A percentile compares a stretch with the other conserved stretches of the same genome.
Conservation (phyloP, 2,329 filamentous ascomycete species). For the Neofusicoccum kwambonambiense region DNA sequence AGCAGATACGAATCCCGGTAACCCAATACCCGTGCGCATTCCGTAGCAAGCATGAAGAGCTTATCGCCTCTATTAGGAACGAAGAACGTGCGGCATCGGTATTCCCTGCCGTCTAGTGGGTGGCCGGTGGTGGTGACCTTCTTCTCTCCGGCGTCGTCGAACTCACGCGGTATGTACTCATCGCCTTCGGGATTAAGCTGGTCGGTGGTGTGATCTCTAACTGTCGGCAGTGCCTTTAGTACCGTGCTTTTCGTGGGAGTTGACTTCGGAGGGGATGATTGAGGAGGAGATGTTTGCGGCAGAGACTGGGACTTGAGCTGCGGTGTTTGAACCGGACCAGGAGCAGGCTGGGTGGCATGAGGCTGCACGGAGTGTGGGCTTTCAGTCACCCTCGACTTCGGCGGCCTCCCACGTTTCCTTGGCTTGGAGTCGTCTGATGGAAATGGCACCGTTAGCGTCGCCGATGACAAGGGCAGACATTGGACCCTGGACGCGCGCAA, state of each 20-base stretch:
- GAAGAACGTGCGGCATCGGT: conserved; percentile 88
- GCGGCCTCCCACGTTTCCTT: conserved; percentile 54
- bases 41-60: conserved; percentile 97
- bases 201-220: conserved; percentile 95
- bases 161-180: conserved; percentile 92
- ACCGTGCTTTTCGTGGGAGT: conserved; percentile 76
- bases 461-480: neutral
- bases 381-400: conserved; percentile 60
- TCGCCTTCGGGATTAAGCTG: conserved; percentile 86
- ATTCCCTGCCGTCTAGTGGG: conserved; percentile 78
- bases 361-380: conserved; percentile 56
- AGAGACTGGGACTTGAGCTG: conserved; percentile 52
- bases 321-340: conserved; percentile 50
- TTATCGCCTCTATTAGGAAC: conserved; percentile 90
- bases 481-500: neutral
- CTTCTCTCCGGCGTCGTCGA: conserved; percentile 88
- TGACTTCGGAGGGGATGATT: conserved; percentile 68
- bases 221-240: conserved; percentile 91
- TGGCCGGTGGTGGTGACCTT: conserved; percentile 86
- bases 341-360: conserved; percentile 52
- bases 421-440: conserved; percentile 34
- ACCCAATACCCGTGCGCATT: conserved; percentile 88
- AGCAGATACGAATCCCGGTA: conserved; percentile 97
- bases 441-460: neutral
- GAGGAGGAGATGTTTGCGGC: conserved; percentile 55